These are phyloP conservation scores for Colletotrichum neosansevieriae DNA, from an alignment of 2,329 filamentous ascomycete species.

Conservation along the genomic window DNA sequence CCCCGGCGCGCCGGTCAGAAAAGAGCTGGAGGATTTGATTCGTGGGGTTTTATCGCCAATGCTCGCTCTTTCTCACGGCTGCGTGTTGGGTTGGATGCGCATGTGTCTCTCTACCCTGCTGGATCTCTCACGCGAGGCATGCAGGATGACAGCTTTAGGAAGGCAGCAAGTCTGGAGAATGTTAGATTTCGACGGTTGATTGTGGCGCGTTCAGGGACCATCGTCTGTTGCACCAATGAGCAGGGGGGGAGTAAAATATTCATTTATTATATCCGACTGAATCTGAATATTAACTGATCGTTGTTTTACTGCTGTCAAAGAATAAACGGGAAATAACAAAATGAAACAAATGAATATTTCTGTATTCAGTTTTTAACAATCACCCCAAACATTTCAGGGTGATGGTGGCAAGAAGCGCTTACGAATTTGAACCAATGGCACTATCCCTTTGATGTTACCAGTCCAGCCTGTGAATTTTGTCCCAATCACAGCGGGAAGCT, in stretches of 20 bases:
- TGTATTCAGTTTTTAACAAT: too few species aligned
- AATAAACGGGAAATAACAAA: not conserved
- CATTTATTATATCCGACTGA: not conserved
- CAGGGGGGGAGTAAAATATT: not conserved
- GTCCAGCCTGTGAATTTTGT: not conserved
- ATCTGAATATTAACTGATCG: not conserved
- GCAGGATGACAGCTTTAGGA: too few species aligned
- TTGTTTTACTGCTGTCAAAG: too few species aligned
- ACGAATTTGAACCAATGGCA: conserved; percentile 9
- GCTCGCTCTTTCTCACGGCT: too few species aligned
- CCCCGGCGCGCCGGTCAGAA: conserved; percentile 20
- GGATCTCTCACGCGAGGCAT: too few species aligned
- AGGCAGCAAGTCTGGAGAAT: too few species aligned
- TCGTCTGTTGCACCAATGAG: not conserved
- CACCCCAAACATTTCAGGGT: too few species aligned
- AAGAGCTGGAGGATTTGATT: not conserved
- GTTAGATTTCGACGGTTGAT: too few species aligned
- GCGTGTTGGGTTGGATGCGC: too few species aligned
- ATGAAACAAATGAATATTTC: not conserved
- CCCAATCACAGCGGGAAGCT: conserved; percentile 28
- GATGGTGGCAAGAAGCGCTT: conserved; percentile 29
- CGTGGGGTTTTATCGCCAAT: not conserved
- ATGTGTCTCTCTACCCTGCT: too few species aligned
- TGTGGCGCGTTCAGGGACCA: too few species aligned
- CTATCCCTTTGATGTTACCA: not conserved